Evolutionary conservation across 352 stramenopile genomes (phyloP), one percentile per base, ranked within the genome.

Genomic region (Phytopythium litorale): DNA sequence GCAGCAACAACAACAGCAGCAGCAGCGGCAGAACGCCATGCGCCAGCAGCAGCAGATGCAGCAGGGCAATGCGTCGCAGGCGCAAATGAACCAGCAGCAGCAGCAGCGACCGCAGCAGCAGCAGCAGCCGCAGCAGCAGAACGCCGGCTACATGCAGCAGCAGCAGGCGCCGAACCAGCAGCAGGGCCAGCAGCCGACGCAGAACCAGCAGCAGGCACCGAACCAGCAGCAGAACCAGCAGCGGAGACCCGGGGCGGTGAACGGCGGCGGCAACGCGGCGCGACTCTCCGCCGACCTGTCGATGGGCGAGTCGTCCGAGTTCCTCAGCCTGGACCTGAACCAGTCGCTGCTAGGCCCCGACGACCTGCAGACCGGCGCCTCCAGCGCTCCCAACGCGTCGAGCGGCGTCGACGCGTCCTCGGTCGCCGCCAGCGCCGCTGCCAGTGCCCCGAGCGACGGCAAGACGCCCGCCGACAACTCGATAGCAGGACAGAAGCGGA

Each of bases 241-340:
- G 23, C 32, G 48, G 32, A 62, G 63, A 45, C 48, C 58, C 5
- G 63, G 68, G 43, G 11, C 56, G 3, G 40, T 43, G 1, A 54
- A 19, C 32, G 61, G 64, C 21, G 54, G 58, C 51, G 37, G 51
- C 32, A 37, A 43, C 45, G 18, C 61, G 66, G 15, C 19, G 48
- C 81, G 83, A 0, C 70, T 85, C 59, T 90, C 71, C 70, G 62
- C 69, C 6, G 79, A 91, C 35, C 73, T 89, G 68, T 78, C 65
- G 32, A 64, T 92, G 42, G 65, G 76, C 21, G 87, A 96, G 63
- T 88, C 81, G 32, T 75, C 76, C 4, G 85, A 96, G 51, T 93
- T 96, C 56, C 66, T 96, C 38, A 92, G 89, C 45, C 60, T 96
- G 59, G 87, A 93, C 61, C 53, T 96, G 51, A 85, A 82, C 7